Evolutionary conservation across 139 green algal genomes (phyloP), one percentile per base, ranked within the genome.

Genomic region (Micromonas pusilla): DNA sequence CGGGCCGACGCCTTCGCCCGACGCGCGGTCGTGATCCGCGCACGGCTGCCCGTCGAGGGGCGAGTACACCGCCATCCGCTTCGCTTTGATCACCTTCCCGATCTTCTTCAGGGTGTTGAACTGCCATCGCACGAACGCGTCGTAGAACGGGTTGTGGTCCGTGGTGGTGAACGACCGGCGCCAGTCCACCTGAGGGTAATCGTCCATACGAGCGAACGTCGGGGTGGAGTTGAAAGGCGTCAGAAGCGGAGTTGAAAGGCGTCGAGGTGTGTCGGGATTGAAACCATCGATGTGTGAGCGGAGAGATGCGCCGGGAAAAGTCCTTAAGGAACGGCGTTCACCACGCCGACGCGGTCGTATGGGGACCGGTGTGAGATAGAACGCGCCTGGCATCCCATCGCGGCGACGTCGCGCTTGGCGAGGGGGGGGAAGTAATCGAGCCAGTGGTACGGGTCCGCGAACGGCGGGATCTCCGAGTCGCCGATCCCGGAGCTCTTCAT

Each of bases 181-280:
- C 95, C 94, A 98, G 86, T 99, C 96, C 21, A 98, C 89, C 45
- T n/a, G n/a, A n/a, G n/a, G n/a, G n/a, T n/a, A n/a, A n/a, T n/a
- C n/a, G n/a, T n/a, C n/a, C n/a, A n/a, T n/a, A n/a, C n/a, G n/a
- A n/a, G n/a, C n/a, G n/a, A n/a, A n/a, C n/a, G n/a, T n/a, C n/a
- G n/a, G n/a, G n/a, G n/a, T n/a, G n/a, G n/a, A n/a, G n/a, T n/a
- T n/a, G n/a, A n/a, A n/a, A n/a, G n/a, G n/a, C n/a, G n/a, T n/a
- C n/a, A n/a, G n/a, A n/a, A n/a, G n/a, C n/a, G n/a, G n/a, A n/a
- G n/a, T n/a, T n/a, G n/a, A n/a, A n/a, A n/a, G n/a, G n/a, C n/a
- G n/a, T n/a, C n/a, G n/a, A n/a, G n/a, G n/a, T n/a, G n/a, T n/a
- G n/a, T n/a, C n/a, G n/a, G n/a, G n/a, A n/a, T n/a, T n/a, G n/a